Base-by-base conservation (phyloP, 169 alveolate genomes). In the Plasmodium malariae region DNA sequence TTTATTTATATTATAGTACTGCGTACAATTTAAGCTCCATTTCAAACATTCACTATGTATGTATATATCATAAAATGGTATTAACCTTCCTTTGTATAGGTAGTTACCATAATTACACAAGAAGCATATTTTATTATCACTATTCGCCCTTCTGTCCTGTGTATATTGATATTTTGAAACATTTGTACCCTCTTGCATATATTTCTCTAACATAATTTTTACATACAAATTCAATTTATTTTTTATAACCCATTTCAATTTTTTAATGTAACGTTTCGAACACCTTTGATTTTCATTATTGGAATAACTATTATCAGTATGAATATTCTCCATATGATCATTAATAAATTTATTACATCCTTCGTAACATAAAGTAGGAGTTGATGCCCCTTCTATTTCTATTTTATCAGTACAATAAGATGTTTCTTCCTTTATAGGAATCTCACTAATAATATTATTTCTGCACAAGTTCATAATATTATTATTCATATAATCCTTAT, bases 31-130 rank as follows among this genome's bases (percentile, higher is more conserved):
- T 76, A 93, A 54, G n/a, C 94, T 90, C 95, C 95, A 93, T 30
- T 90, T 92, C 48, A 93, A 45, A 54, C 95, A 93, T 49, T 93
- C 95, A 51, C 93, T 87, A 49, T 93, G 95, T 24, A 93, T 62
- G 78, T 59, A 90, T 7, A 93, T 90, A 69, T 93, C 92, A 48
- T 93, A 87, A 89, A 93, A 93, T n/a, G 95, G 95, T 3, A 93
- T 43, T 71, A 93, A 36, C 26, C 86, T 71, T 59, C 95, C 95
- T 34, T 93, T 72, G 60, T 86, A 72, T 59, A 90, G 12, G 43
- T 80, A 80, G 59, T 80, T 54, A 14, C 85, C 83, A 43, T 60
- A 80, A 54, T 67, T 59, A 28, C 90, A 80, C 11, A 80, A 51
- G 30, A 80, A 43, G 40, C 90, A 80, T 32, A 60, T 67, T 70